Evolutionary conservation across 257 asterid genomes (phyloP), one percentile per base, ranked within the genome.

Genomic region (Eustoma russellianum): DNA sequence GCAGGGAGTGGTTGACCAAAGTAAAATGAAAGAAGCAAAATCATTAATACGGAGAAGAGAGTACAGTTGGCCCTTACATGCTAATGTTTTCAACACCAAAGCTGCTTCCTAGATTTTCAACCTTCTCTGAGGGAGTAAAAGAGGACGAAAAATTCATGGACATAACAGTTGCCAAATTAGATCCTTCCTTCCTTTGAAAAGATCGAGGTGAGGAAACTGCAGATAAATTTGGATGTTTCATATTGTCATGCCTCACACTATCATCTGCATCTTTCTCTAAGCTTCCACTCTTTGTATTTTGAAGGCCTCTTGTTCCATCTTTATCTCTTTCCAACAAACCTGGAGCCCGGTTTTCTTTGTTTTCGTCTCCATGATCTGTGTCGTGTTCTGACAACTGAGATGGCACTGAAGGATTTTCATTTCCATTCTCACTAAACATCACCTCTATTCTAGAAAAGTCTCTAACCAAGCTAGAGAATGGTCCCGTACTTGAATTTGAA

Each of bases 201-300:
- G 72, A 52, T 19, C 83, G 81, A 67, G 95, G 94, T 57, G 94
- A 81, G 69, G 85, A 79, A 73, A 78, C 56, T 66, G 78, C 72
- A 55, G 89, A 79, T 54, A 82, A 64, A 66, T 68, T 64, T 46
- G 84, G 66, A 45, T 73, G 59, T 41, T 74, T 83, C 30, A 24
- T 24, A 24, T 61, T 70, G 53, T 55, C 64, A n/a, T 59, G 50
- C 55, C 58, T 43, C 43, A 73, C 66, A 45, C 52, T 48, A 55
- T 35, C 52, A 51, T 67, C 38, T 13, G 50, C 15, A 56, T 60
- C 74, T 46, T 70, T 70, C 65, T 55, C 76, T 9, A 53, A 70
- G 50, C 13, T 59, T 56, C 50, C 69, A 56, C 66, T 63, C 45
- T 62, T 73, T 50, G 72, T 59, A 68, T 62, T 52, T 46, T 62